These are phyloP conservation scores for Colletotrichum costaricense DNA, from an alignment of 2,329 filamentous ascomycete species.

Conservation along the genomic window DNA sequence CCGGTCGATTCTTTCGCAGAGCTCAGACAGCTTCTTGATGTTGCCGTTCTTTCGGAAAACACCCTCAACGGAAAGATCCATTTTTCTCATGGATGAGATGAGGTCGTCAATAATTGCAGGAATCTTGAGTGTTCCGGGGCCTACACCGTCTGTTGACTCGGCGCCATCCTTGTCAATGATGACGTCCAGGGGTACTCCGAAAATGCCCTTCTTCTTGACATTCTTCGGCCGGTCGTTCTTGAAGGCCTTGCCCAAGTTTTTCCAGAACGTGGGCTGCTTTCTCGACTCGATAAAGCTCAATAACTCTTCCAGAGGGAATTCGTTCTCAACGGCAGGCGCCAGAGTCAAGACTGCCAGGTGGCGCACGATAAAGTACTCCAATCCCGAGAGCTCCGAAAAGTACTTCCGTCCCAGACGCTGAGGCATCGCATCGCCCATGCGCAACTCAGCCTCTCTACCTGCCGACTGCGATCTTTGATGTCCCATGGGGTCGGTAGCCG, in stretches of 20 bases:
- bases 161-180: conserved; percentile 94
- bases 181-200: conserved; percentile 87
- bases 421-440: conserved; percentile 63
- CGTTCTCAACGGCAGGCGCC: conserved; percentile 88
- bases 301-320: conserved; percentile 94
- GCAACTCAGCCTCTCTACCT: conserved; percentile 62
- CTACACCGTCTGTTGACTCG: conserved; percentile 97
- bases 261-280: conserved; percentile 93
- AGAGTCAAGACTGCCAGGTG: conserved; percentile 95
- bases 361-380: conserved; percentile 97
- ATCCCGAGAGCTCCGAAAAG: conserved; percentile 93
- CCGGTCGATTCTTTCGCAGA: conserved; percentile 86
- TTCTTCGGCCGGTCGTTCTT: conserved; percentile 84
- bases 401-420: conserved; percentile 77
- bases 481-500: conserved; percentile 69
- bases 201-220: conserved; percentile 92
- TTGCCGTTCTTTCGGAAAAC: conserved; percentile 99
- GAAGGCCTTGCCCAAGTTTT: conserved; percentile 96
- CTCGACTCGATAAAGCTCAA: conserved; percentile 92
- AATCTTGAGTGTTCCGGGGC: conserved; percentile 88
- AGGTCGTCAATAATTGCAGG: conserved; percentile 96
- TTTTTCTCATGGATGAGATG: conserved; percentile 94
- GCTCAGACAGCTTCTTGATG: conserved; percentile 90
- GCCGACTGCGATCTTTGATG: conserved; percentile 72
- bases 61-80: conserved; percentile 98